A percentile compares a stretch with the other conserved stretches of the same genome.
phyloP scores from a whole-genome alignment of 1,284 basidiomycete genomes.

The Malassezia slooffiae region DNA sequence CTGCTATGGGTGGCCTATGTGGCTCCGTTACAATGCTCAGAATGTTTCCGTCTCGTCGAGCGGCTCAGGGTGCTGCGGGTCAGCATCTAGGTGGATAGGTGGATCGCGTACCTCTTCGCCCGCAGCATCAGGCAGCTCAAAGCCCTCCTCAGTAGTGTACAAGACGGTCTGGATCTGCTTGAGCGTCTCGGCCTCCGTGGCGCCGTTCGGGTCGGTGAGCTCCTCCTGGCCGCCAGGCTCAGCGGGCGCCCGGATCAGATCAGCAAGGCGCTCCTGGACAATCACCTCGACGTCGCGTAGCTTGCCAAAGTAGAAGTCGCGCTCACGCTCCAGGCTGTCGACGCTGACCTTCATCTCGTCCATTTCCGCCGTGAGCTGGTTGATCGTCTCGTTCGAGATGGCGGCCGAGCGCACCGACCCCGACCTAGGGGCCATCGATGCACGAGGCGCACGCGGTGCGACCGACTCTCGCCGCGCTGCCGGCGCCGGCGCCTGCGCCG shows the following conservation, averaged over 20 bases:
- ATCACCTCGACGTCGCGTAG: slow-evolving; percentile 76
- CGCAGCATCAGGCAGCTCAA: slow-evolving; percentile 39
- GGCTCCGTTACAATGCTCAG: too few species aligned
- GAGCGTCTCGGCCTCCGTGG: slow-evolving; percentile 58
- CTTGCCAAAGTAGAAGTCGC: slow-evolving; percentile 97
- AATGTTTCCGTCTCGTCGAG: slow-evolving; percentile 14
- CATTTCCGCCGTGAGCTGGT: slow-evolving; percentile 63
- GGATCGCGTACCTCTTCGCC: slow-evolving; percentile 7
- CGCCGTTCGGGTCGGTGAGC: slow-evolving; percentile 2
- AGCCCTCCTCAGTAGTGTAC: slow-evolving; percentile 67
- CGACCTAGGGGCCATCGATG: slow-evolving; percentile 49
- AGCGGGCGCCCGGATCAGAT: slow-evolving; percentile 7
- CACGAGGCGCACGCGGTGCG: slow-evolving; percentile 6
- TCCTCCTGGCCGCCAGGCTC: slow-evolving; percentile 18
- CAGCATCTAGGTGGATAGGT: not conserved
- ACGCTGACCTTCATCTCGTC: slow-evolving; percentile 71
- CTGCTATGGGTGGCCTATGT: too few species aligned
- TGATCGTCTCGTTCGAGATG: slow-evolving; percentile 49
- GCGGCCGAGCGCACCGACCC: slow-evolving; percentile 49
- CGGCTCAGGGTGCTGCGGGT: slow-evolving; percentile 2
- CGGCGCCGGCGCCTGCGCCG: not conserved
- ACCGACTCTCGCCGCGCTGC: slow-evolving; percentile 9
- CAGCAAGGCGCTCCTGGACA: slow-evolving; percentile 50
- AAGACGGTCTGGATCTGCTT: slow-evolving; percentile 81
- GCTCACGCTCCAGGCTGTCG: slow-evolving; percentile 73